Percentiles rank a stretch among this genome's conserved stretches.
These are phyloP conservation scores for Microdochium trichocladiopsis DNA, from an alignment of 2,329 filamentous ascomycete genomes.

Conservation along the genomic window DNA sequence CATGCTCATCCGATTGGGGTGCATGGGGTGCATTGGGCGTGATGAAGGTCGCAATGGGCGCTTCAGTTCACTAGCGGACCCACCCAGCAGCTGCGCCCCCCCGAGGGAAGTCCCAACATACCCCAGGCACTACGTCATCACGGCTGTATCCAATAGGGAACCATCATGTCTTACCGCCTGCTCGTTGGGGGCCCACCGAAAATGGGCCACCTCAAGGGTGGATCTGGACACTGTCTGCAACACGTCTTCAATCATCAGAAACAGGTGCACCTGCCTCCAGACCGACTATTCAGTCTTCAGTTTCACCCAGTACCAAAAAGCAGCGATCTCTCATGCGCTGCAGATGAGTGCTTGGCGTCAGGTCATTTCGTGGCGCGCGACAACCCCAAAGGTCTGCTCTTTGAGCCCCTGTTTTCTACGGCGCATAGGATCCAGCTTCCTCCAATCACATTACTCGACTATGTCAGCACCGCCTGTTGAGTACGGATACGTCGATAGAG, in stretches of 20 bases:
- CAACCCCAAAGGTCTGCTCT: neutral
- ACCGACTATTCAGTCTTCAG: neutral
- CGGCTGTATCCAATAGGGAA: neutral
- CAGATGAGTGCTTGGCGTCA: neutral
- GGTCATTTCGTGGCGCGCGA: neutral
- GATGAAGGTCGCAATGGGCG: neutral
- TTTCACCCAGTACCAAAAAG: neutral
- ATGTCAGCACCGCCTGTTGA: neutral
- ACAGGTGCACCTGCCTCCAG: neutral
- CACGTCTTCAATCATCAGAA: neutral
- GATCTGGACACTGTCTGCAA: neutral
- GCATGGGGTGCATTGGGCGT: neutral
- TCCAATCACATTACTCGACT: neutral
- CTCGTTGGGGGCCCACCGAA: neutral
- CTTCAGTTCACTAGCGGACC: neutral
- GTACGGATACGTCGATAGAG: neutral
- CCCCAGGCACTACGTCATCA: neutral
- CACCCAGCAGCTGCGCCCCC: neutral
- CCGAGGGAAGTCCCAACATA: neutral
- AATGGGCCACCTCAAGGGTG: neutral
- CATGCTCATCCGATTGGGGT: neutral
- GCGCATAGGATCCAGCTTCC: neutral
- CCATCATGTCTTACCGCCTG: neutral
- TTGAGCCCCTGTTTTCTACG: neutral
- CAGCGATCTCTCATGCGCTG: neutral